phyloP scores from a whole-genome alignment of 257 asterid species.

The Ocimum tenuiflorum region DNA sequence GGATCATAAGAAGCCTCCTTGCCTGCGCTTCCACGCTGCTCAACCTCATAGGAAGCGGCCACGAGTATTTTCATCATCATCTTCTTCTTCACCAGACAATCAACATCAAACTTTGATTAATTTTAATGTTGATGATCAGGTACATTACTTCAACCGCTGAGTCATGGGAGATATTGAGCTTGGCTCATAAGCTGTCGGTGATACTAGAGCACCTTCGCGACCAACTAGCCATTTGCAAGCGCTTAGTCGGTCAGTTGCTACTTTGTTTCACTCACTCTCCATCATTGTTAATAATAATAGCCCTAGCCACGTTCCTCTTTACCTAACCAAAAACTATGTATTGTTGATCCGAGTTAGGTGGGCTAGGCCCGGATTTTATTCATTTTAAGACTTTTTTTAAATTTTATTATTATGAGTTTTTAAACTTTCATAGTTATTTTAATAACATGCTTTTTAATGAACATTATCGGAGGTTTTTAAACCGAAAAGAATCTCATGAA shows the following conservation, averaged over 20 bases:
- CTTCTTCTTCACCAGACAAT: not conserved
- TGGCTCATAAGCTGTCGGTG: conserved; percentile 46
- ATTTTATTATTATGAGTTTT: no score
- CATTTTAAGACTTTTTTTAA: no score
- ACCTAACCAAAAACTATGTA: no score
- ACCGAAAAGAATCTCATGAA: no score
- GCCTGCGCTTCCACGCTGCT: conserved; percentile 51
- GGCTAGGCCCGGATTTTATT: no score
- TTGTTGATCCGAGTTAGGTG: no score
- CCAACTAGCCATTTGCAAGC: conserved; percentile 21
- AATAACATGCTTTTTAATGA: no score
- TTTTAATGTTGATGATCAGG: conserved; percentile 23
- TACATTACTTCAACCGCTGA: conserved; percentile 43
- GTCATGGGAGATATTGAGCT: conserved; percentile 46
- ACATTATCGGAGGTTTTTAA: no score
- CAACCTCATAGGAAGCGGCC: conserved; percentile 65
- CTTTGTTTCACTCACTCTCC: no score
- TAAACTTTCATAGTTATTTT: no score
- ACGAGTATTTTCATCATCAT: conserved; percentile 40
- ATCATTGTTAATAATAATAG: no score
- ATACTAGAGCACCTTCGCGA: conserved; percentile 34
- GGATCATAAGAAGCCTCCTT: conserved; percentile 64
- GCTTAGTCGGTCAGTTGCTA: conserved; percentile 27
- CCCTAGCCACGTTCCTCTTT: no score
- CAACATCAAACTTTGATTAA: not conserved